phyloP scores from a whole-genome alignment of 495 filamentous ascomycete genomes.

The Parmelia sp. region DNA sequence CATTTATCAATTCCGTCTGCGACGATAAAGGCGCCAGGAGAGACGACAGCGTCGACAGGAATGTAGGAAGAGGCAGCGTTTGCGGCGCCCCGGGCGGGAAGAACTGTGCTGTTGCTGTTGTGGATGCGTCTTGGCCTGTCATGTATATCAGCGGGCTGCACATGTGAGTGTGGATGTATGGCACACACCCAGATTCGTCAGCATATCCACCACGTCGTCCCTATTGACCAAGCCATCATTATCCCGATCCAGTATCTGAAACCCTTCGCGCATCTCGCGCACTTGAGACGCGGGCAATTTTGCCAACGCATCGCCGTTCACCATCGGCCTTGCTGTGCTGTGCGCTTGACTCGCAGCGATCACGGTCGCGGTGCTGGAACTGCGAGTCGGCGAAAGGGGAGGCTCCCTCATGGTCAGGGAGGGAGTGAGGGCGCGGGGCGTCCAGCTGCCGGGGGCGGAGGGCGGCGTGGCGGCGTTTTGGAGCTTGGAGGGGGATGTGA shows the following conservation, averaged over 20 bases:
- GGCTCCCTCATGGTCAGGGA: slow-evolving; percentile 16
- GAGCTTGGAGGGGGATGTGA: slow-evolving; percentile 38
- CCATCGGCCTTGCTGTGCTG: background rate
- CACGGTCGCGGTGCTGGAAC: slow-evolving; percentile 9
- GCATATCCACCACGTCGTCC: slow-evolving; percentile 73
- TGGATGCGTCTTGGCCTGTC: background rate
- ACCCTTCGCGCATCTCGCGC: slow-evolving; percentile 72
- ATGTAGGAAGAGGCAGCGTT: slow-evolving; percentile 74
- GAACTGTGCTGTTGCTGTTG: slow-evolving; percentile 40
- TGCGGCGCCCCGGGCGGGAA: slow-evolving; percentile 63
- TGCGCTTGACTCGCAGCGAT: slow-evolving; percentile 11
- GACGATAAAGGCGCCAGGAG: slow-evolving; percentile 67
- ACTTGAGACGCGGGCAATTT: slow-evolving; percentile 62
- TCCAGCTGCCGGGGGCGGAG: slow-evolving; percentile 28
- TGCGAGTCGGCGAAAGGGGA: slow-evolving; percentile 20
- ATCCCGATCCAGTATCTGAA: slow-evolving; percentile 78
- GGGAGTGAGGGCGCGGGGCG: slow-evolving; percentile 29
- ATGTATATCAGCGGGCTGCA: background rate
- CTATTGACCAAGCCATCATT: slow-evolving; percentile 68
- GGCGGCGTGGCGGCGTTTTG: slow-evolving; percentile 29
- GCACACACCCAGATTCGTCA: slow-evolving; percentile 58
- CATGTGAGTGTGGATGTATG: too few species aligned
- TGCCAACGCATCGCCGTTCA: slow-evolving; percentile 38
- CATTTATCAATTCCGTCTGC: slow-evolving; percentile 69
- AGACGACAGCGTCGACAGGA: slow-evolving; percentile 68